Conservation (phyloP, 305 asterid genomes). For the Solanum hybrid region DNA sequence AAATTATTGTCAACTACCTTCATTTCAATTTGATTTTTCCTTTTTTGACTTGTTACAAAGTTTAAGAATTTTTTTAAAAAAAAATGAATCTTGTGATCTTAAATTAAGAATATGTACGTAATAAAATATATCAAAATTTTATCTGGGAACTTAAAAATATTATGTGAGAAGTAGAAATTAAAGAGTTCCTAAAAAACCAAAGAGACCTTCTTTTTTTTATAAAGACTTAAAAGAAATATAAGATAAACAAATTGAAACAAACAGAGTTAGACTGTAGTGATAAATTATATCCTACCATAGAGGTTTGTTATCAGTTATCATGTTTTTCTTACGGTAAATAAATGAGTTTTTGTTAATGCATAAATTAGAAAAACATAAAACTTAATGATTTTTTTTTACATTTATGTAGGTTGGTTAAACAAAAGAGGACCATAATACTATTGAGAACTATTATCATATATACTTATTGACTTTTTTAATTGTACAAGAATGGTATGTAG, state of each 20-base stretch:
- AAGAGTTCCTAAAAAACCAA: not conserved
- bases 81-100: no score
- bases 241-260: not conserved
- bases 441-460: not conserved
- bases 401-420: not conserved
- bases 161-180: not conserved
- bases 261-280: not conserved
- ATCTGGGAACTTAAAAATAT: no score
- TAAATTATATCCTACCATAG: not conserved
- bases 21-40: not conserved
- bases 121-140: no score
- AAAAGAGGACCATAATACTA: not conserved
- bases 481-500: not conserved
- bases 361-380: not conserved
- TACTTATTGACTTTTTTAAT: not conserved
- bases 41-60: not conserved
- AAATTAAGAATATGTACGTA: not conserved
- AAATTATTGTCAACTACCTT: not conserved
- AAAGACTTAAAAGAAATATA: not conserved
- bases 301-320: no score
- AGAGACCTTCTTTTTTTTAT: not conserved
- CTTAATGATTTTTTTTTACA: no score
- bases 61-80: not conserved
- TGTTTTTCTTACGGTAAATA: no score
- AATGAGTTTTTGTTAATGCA: not conserved